These are phyloP conservation scores for Fraxinus americana DNA, from an alignment of 257 asterid genomes.

Conservation along the genomic window DNA sequence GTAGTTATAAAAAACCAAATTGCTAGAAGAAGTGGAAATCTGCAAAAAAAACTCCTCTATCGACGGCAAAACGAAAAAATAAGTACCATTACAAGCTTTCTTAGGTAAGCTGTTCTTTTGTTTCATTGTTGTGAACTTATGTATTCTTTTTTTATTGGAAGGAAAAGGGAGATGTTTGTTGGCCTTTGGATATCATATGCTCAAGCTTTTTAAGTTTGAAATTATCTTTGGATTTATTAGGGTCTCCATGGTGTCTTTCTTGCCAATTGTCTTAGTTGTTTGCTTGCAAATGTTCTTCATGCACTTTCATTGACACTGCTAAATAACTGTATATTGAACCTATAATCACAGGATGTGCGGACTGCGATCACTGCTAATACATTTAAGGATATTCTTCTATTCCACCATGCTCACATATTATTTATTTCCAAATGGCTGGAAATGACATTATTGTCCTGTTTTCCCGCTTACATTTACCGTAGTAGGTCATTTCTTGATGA, in stretches of 20 bases:
- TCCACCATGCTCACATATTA: not conserved
- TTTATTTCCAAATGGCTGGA: not conserved
- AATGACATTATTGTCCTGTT: not conserved
- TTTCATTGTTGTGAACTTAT: too few relatives aligned
- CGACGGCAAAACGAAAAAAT: too few relatives aligned
- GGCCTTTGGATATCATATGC: too few relatives aligned
- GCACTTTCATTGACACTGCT: conserved; percentile 9
- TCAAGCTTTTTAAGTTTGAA: too few relatives aligned
- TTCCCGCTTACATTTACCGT: not conserved
- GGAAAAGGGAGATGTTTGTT: too few relatives aligned
- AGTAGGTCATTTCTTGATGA: not conserved
- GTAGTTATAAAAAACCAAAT: too few relatives aligned
- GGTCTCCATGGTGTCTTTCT: conserved; percentile 37
- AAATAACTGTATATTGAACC: not conserved
- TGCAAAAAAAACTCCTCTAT: too few relatives aligned
- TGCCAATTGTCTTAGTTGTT: conserved; percentile 9
- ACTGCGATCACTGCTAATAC: not conserved
- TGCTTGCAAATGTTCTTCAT: conserved; percentile 14
- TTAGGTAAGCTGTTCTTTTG: too few relatives aligned
- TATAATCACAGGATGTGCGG: conserved; percentile 23
- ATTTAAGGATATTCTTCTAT: not conserved
- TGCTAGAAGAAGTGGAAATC: too few relatives aligned
- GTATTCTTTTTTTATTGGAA: too few relatives aligned
- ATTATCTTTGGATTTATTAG: conserved; percentile 83
- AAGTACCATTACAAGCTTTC: too few relatives aligned